These are phyloP conservation scores for Macrolepiota albuminosa DNA, from an alignment of 768 basidiomycete genomes.

Conservation along the genomic window DNA sequence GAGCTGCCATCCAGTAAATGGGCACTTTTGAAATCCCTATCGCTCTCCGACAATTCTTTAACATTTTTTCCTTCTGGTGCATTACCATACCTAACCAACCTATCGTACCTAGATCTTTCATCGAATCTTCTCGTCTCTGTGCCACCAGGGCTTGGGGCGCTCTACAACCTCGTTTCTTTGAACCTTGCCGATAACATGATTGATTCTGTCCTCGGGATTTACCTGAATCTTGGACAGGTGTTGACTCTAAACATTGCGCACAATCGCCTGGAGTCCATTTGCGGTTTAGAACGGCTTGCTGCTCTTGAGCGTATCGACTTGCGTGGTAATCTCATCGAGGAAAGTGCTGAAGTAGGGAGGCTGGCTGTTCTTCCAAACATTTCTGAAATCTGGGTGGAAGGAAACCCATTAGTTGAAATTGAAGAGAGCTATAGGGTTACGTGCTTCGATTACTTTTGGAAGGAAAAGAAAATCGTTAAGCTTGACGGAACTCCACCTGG, in stretches of 20 bases:
- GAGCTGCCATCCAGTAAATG: slow-evolving; percentile 60
- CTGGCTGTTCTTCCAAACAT: slow-evolving; percentile 78
- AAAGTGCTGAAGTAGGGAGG: slow-evolving; percentile 81
- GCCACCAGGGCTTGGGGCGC: slow-evolving; percentile 67
- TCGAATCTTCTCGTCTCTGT: slow-evolving; percentile 88
- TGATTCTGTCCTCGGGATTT: slow-evolving; percentile 88
- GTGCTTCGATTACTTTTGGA: slow-evolving; percentile 81
- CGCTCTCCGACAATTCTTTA: slow-evolving; percentile 73
- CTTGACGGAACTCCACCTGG: slow-evolving; percentile 72
- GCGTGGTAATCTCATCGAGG: slow-evolving; percentile 72
- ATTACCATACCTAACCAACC: slow-evolving; percentile 61
- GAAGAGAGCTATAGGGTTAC: slow-evolving; percentile 72
- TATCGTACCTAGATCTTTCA: slow-evolving; percentile 85
- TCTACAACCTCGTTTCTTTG: slow-evolving; percentile 83
- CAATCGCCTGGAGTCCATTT: slow-evolving; percentile 92
- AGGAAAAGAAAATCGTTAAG: slow-evolving; percentile 74
- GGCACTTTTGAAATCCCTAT: slow-evolving; percentile 73
- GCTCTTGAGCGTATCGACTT: slow-evolving; percentile 85
- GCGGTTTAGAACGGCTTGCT: slow-evolving; percentile 86
- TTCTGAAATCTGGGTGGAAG: slow-evolving; percentile 74
- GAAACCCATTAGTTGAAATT: slow-evolving; percentile 74
- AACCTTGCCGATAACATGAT: slow-evolving; percentile 98
- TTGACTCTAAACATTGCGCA: slow-evolving; percentile 73
- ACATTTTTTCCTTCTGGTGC: slow-evolving; percentile 73
- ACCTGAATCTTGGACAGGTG: slow-evolving; percentile 74